phyloP scores from a whole-genome alignment of 345 rosid genomes.

The Eucalyptus tenuipes region DNA sequence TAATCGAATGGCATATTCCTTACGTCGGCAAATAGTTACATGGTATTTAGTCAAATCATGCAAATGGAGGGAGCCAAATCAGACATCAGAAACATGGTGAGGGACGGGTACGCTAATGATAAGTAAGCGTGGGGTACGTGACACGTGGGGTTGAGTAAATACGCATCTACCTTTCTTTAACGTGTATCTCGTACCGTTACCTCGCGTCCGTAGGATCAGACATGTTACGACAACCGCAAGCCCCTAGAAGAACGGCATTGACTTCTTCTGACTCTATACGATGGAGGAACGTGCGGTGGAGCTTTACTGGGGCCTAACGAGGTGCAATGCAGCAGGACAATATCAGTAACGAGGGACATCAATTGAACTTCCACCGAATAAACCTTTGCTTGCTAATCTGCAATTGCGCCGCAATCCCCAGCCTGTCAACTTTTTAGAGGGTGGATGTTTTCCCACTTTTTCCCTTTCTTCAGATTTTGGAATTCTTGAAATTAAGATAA shows the following conservation, averaged over 20 bases:
- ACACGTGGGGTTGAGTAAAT: not conserved
- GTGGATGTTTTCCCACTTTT: not conserved
- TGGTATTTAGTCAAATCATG: not conserved
- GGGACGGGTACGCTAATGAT: too few species aligned
- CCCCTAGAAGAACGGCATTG: not conserved
- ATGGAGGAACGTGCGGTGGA: not conserved
- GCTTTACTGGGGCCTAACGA: not conserved
- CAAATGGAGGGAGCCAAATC: not conserved
- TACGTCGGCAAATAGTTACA: not conserved
- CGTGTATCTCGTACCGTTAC: not conserved
- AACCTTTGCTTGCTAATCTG: not conserved
- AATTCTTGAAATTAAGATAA: accelerated
- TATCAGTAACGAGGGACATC: too few species aligned
- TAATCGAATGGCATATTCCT: not conserved
- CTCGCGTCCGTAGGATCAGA: not conserved
- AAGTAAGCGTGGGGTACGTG: not conserved
- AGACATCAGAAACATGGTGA: not conserved
- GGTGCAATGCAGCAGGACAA: not conserved
- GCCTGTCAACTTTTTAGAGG: not conserved
- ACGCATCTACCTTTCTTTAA: not conserved
- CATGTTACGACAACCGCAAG: not conserved
- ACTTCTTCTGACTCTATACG: not conserved
- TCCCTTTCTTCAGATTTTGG: not conserved
- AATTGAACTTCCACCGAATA: too few species aligned
- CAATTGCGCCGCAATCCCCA: not conserved